Conservation (phyloP, 805 yeast genomes). For the Starmerella scarabaei region DNA sequence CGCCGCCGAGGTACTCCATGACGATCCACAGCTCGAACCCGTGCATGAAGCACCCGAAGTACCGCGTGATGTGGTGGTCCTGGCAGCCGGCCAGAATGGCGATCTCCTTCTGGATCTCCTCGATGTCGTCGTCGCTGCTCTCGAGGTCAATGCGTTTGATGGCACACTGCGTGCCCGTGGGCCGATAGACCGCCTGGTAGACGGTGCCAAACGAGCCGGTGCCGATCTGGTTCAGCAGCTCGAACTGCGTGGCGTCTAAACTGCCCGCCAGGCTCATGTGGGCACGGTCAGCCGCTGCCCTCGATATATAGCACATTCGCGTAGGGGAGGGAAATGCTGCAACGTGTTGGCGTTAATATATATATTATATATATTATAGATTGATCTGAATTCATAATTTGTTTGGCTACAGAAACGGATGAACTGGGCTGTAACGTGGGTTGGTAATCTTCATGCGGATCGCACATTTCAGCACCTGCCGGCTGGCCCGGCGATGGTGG, state of each 20-base stretch:
- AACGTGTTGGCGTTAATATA: too few relatives aligned
- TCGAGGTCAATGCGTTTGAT: conserved; percentile 50
- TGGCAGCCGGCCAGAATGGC: conserved; percentile 55
- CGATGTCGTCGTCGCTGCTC: conserved; percentile 48
- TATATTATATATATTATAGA: too few relatives aligned
- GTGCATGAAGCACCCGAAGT: conserved; percentile 58
- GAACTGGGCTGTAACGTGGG: too few relatives aligned
- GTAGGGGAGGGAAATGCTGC: too few relatives aligned
- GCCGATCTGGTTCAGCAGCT: conserved; percentile 45
- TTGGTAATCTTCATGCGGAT: too few relatives aligned
- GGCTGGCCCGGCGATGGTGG: too few relatives aligned
- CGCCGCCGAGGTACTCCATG: conserved; percentile 74
- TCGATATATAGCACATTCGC: too few relatives aligned
- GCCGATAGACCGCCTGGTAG: conserved; percentile 44
- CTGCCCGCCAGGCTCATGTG: neutral
- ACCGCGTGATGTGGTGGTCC: conserved; percentile 48
- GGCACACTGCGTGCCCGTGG: conserved; percentile 28
- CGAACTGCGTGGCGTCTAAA: conserved; percentile 29
- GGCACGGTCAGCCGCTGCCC: too few relatives aligned
- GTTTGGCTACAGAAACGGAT: too few relatives aligned
- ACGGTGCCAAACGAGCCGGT: conserved; percentile 72
- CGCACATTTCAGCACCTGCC: too few relatives aligned
- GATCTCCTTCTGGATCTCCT: conserved; percentile 63
- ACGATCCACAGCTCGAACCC: conserved; percentile 64
- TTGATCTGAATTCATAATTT: too few relatives aligned